Conservation (phyloP, 768 basidiomycete species). For the Grammothele lineata region DNA sequence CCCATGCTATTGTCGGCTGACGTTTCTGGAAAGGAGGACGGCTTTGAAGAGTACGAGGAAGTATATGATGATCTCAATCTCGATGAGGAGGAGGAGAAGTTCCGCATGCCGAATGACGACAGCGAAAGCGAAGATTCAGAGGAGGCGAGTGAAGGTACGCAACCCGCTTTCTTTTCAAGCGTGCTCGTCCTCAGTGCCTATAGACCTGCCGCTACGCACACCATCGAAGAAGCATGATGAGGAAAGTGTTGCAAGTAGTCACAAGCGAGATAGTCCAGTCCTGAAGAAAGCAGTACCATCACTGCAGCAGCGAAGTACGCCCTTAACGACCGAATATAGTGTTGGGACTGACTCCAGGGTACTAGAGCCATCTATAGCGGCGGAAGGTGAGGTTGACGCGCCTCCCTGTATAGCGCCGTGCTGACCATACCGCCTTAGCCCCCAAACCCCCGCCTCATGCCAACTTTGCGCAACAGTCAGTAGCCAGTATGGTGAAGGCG, state of each 20-base stretch:
- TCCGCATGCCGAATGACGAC: conserved; percentile 68
- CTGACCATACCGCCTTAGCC: conserved; percentile 16
- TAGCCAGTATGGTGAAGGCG: conserved; percentile 71
- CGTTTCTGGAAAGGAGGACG: conserved; percentile 67
- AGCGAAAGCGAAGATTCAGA: conserved; percentile 78
- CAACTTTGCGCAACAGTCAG: conserved; percentile 78
- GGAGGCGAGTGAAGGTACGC: conserved; percentile 64
- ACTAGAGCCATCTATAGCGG: conserved; percentile 59
- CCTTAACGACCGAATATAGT: neutral
- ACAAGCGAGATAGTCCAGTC: conserved; percentile 76
- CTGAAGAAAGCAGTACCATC: conserved; percentile 69
- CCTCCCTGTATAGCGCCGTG: no score
- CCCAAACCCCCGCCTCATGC: conserved; percentile 76
- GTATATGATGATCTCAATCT: conserved; percentile 98
- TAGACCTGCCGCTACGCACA: conserved; percentile 64
- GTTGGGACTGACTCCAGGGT: conserved; percentile 16
- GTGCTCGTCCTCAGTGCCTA: neutral
- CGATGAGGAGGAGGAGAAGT: conserved; percentile 94
- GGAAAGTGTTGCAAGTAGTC: conserved; percentile 68
- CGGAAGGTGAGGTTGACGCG: conserved; percentile 60
- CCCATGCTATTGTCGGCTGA: neutral
- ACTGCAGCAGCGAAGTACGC: conserved; percentile 69
- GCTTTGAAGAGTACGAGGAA: conserved; percentile 95
- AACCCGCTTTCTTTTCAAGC: neutral
- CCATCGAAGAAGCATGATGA: conserved; percentile 75